phyloP scores from a whole-genome alignment of 1,284 basidiomycete genomes.

The Moniliophthora roreri region DNA sequence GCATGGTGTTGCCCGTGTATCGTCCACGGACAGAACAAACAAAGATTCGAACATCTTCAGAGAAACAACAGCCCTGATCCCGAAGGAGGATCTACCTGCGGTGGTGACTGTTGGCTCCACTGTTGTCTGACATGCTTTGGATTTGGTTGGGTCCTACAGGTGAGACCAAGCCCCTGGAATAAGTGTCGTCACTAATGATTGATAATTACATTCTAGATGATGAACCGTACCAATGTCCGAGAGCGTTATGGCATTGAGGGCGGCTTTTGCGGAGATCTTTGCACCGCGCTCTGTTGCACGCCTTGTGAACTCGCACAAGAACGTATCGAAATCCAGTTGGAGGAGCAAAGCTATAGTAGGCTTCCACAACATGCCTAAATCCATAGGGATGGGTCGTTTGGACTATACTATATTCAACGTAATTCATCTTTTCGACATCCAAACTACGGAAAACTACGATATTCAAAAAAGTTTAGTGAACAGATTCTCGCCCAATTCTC shows the following conservation, averaged over 20 bases:
- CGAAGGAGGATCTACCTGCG: slow-evolving; percentile 12
- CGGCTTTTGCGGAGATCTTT: slow-evolving; percentile 27
- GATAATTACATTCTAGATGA: slow-evolving; percentile 19
- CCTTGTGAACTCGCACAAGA: slow-evolving; percentile 39
- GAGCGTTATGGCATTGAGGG: slow-evolving; percentile 35
- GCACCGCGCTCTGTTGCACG: slow-evolving; percentile 29
- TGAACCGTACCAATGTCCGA: slow-evolving; percentile 27
- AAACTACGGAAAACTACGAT: too few species aligned
- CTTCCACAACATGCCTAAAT: background rate
- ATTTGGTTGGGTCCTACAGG: slow-evolving; percentile 23
- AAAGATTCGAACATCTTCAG: slow-evolving; percentile 14
- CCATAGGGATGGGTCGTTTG: too few species aligned
- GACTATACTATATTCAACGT: too few species aligned
- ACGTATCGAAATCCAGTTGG: slow-evolving; percentile 33
- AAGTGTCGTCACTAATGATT: background rate
- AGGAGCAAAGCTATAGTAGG: slow-evolving; percentile 24
- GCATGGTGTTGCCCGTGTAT: slow-evolving; percentile 17
- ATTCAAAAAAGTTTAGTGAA: too few species aligned
- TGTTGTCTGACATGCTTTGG: background rate
- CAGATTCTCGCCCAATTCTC: too few species aligned
- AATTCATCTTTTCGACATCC: too few species aligned
- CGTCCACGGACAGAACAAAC: slow-evolving; percentile 12
- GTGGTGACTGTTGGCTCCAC: slow-evolving; percentile 2
- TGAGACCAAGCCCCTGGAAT: slow-evolving; percentile 7
- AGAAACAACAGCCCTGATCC: slow-evolving; percentile 2